Evolutionary conservation across 306 rosid species (phyloP).

Genomic region (Psophocarpus tetragonolobus): DNA sequence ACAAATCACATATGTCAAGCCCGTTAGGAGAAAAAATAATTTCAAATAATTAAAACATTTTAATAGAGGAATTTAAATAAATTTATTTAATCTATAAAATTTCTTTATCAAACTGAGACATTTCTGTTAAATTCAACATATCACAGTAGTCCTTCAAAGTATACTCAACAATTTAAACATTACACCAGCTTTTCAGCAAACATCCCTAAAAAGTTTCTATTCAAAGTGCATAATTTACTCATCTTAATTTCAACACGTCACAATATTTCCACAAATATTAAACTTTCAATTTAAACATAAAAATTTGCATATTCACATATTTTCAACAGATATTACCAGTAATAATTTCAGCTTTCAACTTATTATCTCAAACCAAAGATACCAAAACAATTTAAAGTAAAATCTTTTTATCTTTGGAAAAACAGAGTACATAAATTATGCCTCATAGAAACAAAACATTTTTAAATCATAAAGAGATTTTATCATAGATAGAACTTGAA

Average conservation of each 20-base stretch:
- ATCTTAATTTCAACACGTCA: neutral
- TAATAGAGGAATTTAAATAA: neutral
- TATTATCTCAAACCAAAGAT: neutral
- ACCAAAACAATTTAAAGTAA: neutral
- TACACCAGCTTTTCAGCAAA: neutral
- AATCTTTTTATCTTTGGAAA: neutral
- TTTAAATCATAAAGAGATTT: neutral
- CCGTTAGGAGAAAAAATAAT: neutral
- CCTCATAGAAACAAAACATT: neutral
- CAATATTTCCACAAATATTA: neutral
- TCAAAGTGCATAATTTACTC: neutral
- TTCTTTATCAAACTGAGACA: neutral
- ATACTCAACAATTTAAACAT: neutral
- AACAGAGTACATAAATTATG: neutral
- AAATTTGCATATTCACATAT: neutral
- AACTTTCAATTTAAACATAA: neutral
- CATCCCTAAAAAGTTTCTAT: neutral
- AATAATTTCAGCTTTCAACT: neutral
- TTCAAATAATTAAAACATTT: neutral
- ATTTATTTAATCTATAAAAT: neutral
- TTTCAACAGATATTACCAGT: neutral
- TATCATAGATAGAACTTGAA: neutral
- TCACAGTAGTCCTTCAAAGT: neutral
- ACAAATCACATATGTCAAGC: neutral
- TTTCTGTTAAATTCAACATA: neutral